Evolutionary conservation across 352 stramenopile genomes (phyloP), one percentile per base, ranked within the genome.

Genomic region (Phytophthora aleatoria): DNA sequence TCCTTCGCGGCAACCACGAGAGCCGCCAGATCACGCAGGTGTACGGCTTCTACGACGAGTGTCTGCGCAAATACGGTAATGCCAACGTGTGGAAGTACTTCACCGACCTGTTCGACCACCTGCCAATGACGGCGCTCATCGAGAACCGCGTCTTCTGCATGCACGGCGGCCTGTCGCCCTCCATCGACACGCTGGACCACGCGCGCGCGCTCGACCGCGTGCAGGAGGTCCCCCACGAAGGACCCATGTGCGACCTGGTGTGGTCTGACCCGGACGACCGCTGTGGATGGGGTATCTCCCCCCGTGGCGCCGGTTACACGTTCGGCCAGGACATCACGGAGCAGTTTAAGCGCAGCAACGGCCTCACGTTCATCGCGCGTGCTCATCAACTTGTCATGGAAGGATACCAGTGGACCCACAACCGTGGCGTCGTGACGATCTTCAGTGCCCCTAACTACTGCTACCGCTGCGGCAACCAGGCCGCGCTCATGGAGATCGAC

Each of bases 391-490:
- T 98, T 20, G 92, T 98, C 15, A 98, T 98, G 92, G 92, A 98
- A 69, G 93, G 93, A 47, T 97, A 96, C 76, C 90, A 98, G 69
- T 97, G 90, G 85, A 95, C 88, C 39, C 91, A 97, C 73, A 96
- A 97, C 63, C 81, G 94, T 56, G 85, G 89, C 41, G 87, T 97
- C 12, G 90, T 97, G 24, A 98, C 93, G 3, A 94, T 98, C 66
- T 98, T 97, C 57, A 94, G 79, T 57, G 93, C 93, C 13, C 93
- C 93, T 26, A 98, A 98, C 77, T 98, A 98, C 74, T 98, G 93
- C 83, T 98, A 98, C 76, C 88, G 92, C 50, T 97, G 91, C 64
- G 97, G 97, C 20, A 99, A 99, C 85, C 92, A 98, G 51, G 96
- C 95, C 5, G 95, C 92, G 36, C 92, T 98, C 69, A 93, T 98